Percentiles rank a stretch among this genome's conserved stretches.
phyloP scores from a whole-genome alignment of 2,329 filamentous ascomycete species.

The Raffaelea deltoideospora region DNA sequence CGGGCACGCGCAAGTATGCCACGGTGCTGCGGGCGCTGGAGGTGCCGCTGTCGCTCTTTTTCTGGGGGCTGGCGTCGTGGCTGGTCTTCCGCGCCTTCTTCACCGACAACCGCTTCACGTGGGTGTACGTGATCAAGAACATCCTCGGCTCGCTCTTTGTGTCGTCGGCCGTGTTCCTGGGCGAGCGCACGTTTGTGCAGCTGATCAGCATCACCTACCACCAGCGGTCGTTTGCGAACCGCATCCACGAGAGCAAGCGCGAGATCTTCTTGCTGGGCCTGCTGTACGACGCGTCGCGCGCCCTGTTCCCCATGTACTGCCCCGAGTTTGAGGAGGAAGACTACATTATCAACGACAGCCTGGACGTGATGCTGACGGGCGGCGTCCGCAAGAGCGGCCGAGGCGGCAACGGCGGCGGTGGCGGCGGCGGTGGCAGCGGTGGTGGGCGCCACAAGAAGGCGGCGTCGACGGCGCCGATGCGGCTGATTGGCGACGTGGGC shows the following conservation, averaged over 20 bases:
- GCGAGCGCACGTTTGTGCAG: conserved; percentile 67
- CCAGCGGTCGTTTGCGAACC: conserved; percentile 64
- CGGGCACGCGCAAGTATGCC: conserved; percentile 56
- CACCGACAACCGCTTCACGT: conserved; percentile 24
- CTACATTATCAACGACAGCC: conserved; percentile 74
- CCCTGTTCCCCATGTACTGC: conserved; percentile 85
- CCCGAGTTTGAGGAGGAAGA: conserved; percentile 84
- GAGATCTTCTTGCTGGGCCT: conserved; percentile 68
- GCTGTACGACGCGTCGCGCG: conserved; percentile 79
- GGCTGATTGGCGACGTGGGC: conserved; percentile 57
- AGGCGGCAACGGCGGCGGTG: not conserved
- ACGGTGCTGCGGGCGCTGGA: conserved; percentile 48
- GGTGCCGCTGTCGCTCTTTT: conserved; percentile 51
- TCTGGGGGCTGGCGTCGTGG: conserved; percentile 50
- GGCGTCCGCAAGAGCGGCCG: not conserved
- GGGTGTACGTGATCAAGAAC: conserved; percentile 44
- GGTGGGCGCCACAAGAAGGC: conserved; percentile 22
- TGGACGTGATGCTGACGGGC: conserved; percentile 50
- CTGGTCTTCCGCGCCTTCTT: conserved; percentile 46
- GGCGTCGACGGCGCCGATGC: conserved; percentile 62
- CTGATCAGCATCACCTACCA: conserved; percentile 77
- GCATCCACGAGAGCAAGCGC: conserved; percentile 81
- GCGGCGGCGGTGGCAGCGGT: conserved; percentile 21
- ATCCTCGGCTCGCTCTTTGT: conserved; percentile 54
- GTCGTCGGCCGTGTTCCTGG: conserved; percentile 54